Conservation (phyloP, 495 filamentous ascomycete genomes). For the Xylaria venustula region DNA sequence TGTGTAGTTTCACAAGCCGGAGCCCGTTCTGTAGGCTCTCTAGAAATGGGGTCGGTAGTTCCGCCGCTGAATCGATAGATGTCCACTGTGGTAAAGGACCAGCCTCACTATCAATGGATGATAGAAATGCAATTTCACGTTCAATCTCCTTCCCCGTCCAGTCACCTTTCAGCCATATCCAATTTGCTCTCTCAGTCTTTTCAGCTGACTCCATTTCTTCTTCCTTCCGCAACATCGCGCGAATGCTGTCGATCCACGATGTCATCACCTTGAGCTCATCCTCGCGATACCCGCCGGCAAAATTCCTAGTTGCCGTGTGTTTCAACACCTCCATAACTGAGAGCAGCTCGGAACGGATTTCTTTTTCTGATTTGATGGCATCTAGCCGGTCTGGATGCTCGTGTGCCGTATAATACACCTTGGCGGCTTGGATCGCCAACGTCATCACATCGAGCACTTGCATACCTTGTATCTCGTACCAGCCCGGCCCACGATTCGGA, state of each 20-base stretch:
- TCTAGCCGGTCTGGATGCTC: conserved; percentile 79
- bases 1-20: conserved; percentile 82
- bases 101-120: conserved; percentile 50
- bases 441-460: conserved; percentile 90
- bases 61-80: conserved; percentile 50
- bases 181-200: conserved; percentile 64
- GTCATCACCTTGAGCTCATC: conserved; percentile 72
- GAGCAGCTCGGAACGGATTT: conserved; percentile 76
- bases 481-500: conserved; percentile 53
- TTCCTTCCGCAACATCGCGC: conserved; percentile 70
- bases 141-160: conserved; percentile 77
- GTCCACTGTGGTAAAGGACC: conserved; percentile 69
- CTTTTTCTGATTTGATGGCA: conserved; percentile 76
- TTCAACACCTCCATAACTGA: conserved; percentile 86
- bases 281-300: conserved; percentile 74
- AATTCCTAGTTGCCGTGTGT: conserved; percentile 82
- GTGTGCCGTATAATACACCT: conserved; percentile 90
- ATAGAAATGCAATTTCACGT: conserved; percentile 81
- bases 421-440: conserved; percentile 88
- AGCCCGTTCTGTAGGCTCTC: conserved; percentile 72
- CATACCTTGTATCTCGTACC: conserved; percentile 86
- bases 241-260: conserved; percentile 74
- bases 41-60: conserved; percentile 74
- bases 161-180: conserved; percentile 75
- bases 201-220: conserved; percentile 73